Conservation (phyloP, 805 yeast species). For the Nakazawaea peltata region DNA sequence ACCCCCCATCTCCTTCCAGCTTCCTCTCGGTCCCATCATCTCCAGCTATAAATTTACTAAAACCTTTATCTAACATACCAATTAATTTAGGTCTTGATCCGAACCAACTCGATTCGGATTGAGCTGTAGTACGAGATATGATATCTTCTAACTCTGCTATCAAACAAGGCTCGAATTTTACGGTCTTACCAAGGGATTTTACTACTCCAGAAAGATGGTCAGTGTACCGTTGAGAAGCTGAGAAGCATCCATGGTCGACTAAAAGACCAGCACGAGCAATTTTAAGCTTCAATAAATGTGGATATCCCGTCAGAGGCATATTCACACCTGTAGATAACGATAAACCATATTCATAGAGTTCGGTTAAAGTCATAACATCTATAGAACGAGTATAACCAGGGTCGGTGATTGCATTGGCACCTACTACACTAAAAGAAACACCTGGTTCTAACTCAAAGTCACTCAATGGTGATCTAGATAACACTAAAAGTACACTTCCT, state of each 20-base stretch:
- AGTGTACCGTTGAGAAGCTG: conserved; percentile 55
- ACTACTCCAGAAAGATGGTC: conserved; percentile 39
- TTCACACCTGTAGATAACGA: conserved; percentile 24
- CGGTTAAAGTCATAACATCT: conserved; percentile 50
- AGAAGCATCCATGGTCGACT: conserved; percentile 55
- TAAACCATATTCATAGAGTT: conserved; percentile 55
- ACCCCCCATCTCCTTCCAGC: conserved; percentile 44
- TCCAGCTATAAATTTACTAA: conserved; percentile 77
- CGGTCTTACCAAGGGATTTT: conserved; percentile 29
- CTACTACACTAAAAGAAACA: conserved; percentile 31
- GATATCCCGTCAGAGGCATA: conserved; percentile 20
- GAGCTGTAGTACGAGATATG: conserved; percentile 37
- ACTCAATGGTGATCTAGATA: conserved; percentile 39
- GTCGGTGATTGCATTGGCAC: conserved; percentile 14
- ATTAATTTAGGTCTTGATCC: conserved; percentile 58
- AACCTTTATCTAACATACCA: conserved; percentile 80
- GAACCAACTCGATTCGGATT: conserved; percentile 62
- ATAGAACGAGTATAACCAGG: conserved; percentile 11
- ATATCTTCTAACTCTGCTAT: conserved; percentile 28
- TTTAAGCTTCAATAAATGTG: conserved; percentile 49
- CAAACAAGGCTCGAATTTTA: conserved; percentile 24
- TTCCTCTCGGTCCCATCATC: conserved; percentile 29
- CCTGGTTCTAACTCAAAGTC: conserved; percentile 19
- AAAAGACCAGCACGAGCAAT: conserved; percentile 51
- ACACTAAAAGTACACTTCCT: conserved; percentile 35